Evolutionary conservation across 1,139 yeast genomes (phyloP).

Genomic region (Hansenula lynferdii): DNA sequence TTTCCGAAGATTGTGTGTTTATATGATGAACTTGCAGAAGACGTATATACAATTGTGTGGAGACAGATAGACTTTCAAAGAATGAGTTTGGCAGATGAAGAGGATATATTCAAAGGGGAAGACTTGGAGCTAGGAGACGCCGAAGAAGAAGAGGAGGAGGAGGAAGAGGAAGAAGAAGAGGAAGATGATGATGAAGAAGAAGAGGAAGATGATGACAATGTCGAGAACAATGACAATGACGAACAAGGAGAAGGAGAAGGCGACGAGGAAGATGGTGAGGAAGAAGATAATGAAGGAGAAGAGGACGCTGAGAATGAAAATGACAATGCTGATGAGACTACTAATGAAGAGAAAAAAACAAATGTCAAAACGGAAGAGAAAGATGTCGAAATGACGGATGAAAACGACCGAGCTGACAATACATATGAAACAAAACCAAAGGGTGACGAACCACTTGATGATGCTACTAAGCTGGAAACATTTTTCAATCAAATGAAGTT

Average conservation of each 20-base stretch:
- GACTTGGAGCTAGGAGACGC: constrained; percentile 26
- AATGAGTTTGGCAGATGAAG: constrained; percentile 26
- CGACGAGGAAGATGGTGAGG: constrained; percentile 7
- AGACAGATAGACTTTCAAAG: too few relatives aligned
- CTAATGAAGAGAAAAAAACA: too few relatives aligned
- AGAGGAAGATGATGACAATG: constrained; percentile 27
- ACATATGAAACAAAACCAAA: constrained; percentile 18
- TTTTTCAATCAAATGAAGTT: constrained; percentile 36
- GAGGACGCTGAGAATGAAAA: too few relatives aligned
- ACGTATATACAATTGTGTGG: too few relatives aligned
- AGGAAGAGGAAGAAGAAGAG: constrained; percentile 26
- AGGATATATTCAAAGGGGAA: constrained; percentile 29
- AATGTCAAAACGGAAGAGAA: too few relatives aligned
- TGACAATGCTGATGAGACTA: too few relatives aligned
- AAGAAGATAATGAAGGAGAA: constrained; percentile 14
- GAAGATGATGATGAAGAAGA: constrained; percentile 26
- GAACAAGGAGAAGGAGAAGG: constrained; percentile 8
- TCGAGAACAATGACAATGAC: constrained; percentile 16
- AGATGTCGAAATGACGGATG: constrained; percentile 9
- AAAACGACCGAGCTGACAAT: too few relatives aligned
- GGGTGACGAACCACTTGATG: constrained; percentile 11
- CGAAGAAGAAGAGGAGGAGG: constrained; percentile 25
- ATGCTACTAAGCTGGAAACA: constrained; percentile 21
- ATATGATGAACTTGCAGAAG: too few relatives aligned
- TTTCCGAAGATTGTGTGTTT: too few relatives aligned